Conservation (phyloP, 148 eudicot genomes). For the Agrostemma githago region DNA sequence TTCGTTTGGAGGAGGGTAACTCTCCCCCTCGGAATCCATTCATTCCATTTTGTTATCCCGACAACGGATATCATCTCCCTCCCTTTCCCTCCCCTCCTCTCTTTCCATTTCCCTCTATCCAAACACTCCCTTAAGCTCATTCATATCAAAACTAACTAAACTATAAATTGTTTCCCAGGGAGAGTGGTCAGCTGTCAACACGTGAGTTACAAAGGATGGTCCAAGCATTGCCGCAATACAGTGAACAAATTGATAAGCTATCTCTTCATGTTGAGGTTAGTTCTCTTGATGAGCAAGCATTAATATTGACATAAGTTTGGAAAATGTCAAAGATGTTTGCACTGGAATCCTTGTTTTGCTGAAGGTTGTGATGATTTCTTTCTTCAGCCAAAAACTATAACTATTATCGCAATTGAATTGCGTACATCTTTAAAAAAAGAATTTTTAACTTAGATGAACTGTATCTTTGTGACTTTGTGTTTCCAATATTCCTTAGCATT, state of each 20-base stretch:
- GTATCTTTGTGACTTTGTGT: neutral
- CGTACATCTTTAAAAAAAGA: neutral
- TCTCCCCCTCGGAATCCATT: no score
- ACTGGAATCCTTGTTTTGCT: neutral
- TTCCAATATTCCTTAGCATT: neutral
- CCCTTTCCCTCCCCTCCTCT: no score
- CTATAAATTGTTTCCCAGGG: conserved; percentile 33
- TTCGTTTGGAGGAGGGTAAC: no score
- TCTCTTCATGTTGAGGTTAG: conserved; percentile 96
- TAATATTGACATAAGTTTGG: neutral
- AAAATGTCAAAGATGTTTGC: conserved; percentile 5
- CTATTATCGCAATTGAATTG: neutral
- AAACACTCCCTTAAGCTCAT: no score
- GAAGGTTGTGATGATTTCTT: neutral
- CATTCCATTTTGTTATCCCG: no score
- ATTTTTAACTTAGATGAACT: neutral
- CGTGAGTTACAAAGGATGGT: conserved; percentile 94
- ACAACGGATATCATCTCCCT: no score
- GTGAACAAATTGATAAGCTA: conserved; percentile 91
- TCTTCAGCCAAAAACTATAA: neutral
- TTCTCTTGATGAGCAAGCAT: conserved; percentile 21
- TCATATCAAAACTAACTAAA: conserved; percentile 14
- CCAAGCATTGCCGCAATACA: conserved; percentile 91
- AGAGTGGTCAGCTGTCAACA: conserved; percentile 70
- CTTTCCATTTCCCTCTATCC: no score